Evolutionary conservation across 2,329 filamentous ascomycete species (phyloP).

Genomic region (Nothomitra cinnamomea): DNA sequence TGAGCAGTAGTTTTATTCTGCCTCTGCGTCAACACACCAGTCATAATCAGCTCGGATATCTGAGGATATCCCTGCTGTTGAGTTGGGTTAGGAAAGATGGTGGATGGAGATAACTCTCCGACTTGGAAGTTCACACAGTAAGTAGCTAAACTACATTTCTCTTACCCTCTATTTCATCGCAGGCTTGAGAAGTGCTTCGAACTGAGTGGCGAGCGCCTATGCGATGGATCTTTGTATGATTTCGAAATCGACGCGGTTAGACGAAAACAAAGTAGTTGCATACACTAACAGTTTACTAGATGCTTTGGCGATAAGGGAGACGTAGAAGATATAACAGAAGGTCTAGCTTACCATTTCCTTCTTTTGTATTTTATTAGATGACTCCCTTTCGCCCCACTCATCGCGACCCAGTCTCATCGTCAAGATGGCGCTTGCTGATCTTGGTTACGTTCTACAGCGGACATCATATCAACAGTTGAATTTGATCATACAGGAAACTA

Average conservation of each 20-base stretch:
- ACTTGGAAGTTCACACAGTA: conserved; percentile 99
- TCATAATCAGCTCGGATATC: not conserved
- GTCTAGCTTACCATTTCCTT: conserved; percentile 28
- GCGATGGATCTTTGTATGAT: not conserved
- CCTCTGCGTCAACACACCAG: not conserved
- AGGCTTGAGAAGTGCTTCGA: not conserved
- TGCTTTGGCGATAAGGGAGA: conserved; percentile 99
- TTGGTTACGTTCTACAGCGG: conserved; percentile 34
- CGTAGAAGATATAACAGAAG: conserved; percentile 97
- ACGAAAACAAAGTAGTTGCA: not conserved
- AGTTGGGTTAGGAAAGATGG: conserved; percentile 47
- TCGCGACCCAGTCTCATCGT: not conserved
- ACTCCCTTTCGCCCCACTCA: not conserved
- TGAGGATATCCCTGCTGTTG: conserved; percentile 1
- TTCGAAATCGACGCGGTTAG: not conserved
- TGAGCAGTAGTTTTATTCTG: not conserved
- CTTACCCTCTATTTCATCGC: not conserved
- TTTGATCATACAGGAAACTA: conserved; percentile 86
- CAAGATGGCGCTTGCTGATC: not conserved
- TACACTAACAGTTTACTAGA: conserved; percentile 32
- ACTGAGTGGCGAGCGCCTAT: not conserved
- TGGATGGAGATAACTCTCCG: conserved; percentile 85
- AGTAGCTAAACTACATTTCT: conserved; percentile 22
- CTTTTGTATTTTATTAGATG: not conserved
- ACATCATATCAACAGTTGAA: conserved; percentile 83